Evolutionary conservation across 2,329 filamentous ascomycete genomes (phyloP), one percentile per base, ranked within the genome.

Genomic region (Pseudogymnoascus sp.): DNA sequence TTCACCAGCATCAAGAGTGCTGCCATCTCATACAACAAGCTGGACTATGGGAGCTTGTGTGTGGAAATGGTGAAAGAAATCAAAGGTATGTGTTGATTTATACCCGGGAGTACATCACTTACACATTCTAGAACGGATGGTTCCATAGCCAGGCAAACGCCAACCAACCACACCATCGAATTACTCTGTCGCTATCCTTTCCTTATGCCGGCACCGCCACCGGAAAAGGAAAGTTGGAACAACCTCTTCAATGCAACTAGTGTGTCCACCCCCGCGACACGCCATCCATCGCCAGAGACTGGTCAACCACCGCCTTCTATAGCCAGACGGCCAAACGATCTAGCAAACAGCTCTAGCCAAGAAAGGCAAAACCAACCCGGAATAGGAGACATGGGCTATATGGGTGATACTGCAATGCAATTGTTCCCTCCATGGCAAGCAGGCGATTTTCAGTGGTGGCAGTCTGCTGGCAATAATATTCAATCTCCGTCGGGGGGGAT

Each of bases 211-310:
- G 23, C 33, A 62, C 38, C 38, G 12, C 38, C 44, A 16, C 7
- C 60, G 6, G 60, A 62, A 2, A 42, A 5, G 33, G 60, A 62
- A 53, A 44, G 25, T 42, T 62, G 60, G 60, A 14, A 62, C 38
- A 40, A 62, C n/a, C 25, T 62, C 33, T 62, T 62, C n/a, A 62
- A 62, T 44, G 60, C 60, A 23, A 62, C 60, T 28, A 62, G 60
- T 44, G 38, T 62, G 11, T 40, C 60, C 4, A 47, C 38, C 16
- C 38, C 38, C 6, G 44, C 38, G 10, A 62, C 60, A n/a, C 33
- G 37, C 11, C 38, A 62, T 14, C 5, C 60, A 31, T 62, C 47
- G n/a, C 47, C 37, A 40, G 37, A 31, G 12, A 23, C 38, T 18
- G 12, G 59, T 16, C 21, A 12, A 10, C 38, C 47, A 18, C 47